Percentiles rank a stretch among this genome's conserved stretches.
Evolutionary conservation across 345 rosid genomes (phyloP).

Genomic region (Citrus inodora): DNA sequence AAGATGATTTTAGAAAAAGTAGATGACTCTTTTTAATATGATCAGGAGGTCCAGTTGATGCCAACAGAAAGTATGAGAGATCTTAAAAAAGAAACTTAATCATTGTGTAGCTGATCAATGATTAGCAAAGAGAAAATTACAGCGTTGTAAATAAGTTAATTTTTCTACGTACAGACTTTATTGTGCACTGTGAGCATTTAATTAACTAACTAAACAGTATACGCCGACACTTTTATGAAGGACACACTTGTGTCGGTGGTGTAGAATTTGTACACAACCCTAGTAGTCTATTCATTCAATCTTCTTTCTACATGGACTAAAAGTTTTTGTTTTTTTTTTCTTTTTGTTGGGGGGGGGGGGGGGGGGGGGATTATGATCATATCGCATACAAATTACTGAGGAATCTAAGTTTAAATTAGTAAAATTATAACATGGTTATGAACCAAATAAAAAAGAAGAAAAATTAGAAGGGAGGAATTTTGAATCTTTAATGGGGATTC

Average conservation of each 20-base stretch:
- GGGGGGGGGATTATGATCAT: too few species aligned
- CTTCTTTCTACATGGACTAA: background rate
- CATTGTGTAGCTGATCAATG: background rate
- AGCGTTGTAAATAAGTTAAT: background rate
- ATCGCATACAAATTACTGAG: too few species aligned
- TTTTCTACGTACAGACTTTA: background rate
- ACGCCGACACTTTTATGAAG: conserved; percentile 6
- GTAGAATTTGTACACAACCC: background rate
- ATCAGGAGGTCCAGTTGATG: too few species aligned
- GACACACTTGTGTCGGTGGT: conserved; percentile 5
- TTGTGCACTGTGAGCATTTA: background rate
- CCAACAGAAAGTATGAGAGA: background rate
- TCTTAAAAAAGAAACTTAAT: background rate
- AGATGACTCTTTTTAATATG: background rate
- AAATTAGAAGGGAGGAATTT: too few species aligned
- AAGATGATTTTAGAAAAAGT: background rate
- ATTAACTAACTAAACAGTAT: background rate
- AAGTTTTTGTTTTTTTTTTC: too few species aligned
- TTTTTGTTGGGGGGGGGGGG: too few species aligned
- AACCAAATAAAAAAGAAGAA: too few species aligned
- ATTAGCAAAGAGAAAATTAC: background rate
- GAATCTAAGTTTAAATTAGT: too few species aligned
- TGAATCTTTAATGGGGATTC: too few species aligned
- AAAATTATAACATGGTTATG: too few species aligned
- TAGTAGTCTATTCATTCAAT: background rate